phyloP scores from a whole-genome alignment of 208 protist species.

The Porcisia deanei region DNA sequence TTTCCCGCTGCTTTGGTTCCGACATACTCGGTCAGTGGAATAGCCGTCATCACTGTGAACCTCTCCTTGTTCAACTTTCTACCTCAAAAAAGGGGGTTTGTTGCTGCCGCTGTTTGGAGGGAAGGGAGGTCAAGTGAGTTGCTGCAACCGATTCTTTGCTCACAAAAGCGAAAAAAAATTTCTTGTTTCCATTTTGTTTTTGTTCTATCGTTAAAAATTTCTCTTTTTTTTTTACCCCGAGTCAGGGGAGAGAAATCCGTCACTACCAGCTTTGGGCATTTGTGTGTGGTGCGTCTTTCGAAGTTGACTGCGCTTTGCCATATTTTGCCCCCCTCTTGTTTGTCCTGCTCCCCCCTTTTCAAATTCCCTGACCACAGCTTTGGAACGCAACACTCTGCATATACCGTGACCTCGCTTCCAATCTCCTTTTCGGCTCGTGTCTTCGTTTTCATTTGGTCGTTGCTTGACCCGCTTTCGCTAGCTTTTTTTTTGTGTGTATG shows the following conservation, averaged over 20 bases:
- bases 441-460: too few species aligned
- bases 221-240: background rate
- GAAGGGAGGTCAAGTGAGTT: too few species aligned
- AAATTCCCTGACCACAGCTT: background rate
- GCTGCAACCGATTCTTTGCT: too few species aligned
- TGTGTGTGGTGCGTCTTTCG: background rate
- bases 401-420: background rate
- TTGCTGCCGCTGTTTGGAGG: too few species aligned
- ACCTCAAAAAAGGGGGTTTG: too few species aligned
- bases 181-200: too few species aligned
- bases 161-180: too few species aligned
- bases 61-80: background rate
- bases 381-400: background rate
- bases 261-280: background rate
- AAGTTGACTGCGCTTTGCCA: conserved; percentile 1
- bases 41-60: background rate
- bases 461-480: background rate
- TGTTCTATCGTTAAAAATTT: background rate
- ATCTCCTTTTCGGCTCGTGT: background rate
- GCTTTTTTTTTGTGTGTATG: conserved; percentile 7
- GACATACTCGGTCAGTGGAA: background rate
- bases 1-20: background rate
- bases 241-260: background rate
- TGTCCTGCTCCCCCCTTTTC: background rate
- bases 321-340: background rate